Percentiles rank a stretch among this genome's conserved stretches.
Conservation (phyloP, 75 land plant species). For the Chamaecyparis obtusa region DNA sequence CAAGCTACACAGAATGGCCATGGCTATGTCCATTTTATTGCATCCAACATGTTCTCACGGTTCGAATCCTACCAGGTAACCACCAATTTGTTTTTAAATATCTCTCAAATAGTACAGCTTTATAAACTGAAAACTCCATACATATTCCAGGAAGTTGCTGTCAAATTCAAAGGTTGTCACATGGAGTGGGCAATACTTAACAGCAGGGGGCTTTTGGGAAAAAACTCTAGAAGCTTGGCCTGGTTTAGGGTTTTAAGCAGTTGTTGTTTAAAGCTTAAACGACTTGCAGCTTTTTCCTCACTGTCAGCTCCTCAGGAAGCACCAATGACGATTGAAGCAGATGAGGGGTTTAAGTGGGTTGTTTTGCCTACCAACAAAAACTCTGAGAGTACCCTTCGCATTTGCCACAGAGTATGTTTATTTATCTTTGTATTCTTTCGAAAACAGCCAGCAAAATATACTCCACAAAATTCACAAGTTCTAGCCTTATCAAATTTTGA, state of each 20-base stretch:
- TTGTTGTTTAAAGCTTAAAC: neutral
- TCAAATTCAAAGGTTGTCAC: neutral
- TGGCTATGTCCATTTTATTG: neutral
- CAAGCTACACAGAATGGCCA: slow-evolving; percentile 9
- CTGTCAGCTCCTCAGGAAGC: slow-evolving; percentile 31
- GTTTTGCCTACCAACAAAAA: slow-evolving; percentile 80
- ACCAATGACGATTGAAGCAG: slow-evolving; percentile 11
- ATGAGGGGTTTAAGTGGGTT: slow-evolving; percentile 18
- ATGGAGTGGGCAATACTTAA: neutral
- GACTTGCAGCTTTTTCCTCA: slow-evolving; percentile 23
- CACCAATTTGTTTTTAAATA: neutral
- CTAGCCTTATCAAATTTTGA: neutral
- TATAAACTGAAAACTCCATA: neutral
- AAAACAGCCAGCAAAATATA: neutral
- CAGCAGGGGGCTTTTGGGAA: neutral
- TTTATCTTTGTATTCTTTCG: neutral
- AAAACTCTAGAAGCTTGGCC: neutral
- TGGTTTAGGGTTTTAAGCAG: neutral
- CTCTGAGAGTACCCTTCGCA: slow-evolving; percentile 61
- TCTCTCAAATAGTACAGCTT: neutral
- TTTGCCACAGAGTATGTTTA: slow-evolving; percentile 80
- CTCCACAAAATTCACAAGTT: neutral
- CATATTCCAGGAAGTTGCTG: neutral
- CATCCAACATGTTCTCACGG: neutral
- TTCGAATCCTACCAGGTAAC: slow-evolving; percentile 5